Evolutionary conservation across 1,139 yeast genomes (phyloP).

Genomic region (Suhomyces bribrorum): DNA sequence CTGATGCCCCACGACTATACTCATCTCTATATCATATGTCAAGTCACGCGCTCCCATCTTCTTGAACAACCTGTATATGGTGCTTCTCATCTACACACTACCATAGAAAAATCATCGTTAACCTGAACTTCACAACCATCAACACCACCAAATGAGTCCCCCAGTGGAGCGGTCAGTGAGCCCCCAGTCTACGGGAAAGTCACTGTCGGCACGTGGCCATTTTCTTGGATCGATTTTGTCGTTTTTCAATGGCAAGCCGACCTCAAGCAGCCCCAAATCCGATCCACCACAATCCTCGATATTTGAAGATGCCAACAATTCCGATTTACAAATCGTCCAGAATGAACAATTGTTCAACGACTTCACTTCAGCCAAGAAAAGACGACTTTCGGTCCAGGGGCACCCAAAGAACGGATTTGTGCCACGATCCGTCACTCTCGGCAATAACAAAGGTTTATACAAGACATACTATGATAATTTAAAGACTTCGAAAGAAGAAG

Average conservation of each 20-base stretch:
- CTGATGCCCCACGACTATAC: background rate
- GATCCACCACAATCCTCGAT: background rate
- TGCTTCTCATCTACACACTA: background rate
- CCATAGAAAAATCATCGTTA: constrained; percentile 5
- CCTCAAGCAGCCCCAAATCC: background rate
- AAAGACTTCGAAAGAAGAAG: constrained; percentile 28
- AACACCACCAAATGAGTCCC: constrained; percentile 4
- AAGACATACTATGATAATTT: constrained; percentile 27
- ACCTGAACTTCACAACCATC: background rate
- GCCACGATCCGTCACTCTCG: constrained; percentile 32
- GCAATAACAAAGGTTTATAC: constrained; percentile 25
- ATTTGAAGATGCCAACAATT: constrained; percentile 9
- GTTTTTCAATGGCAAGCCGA: constrained; percentile 7
- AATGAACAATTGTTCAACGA: constrained; percentile 22
- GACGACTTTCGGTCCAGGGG: constrained; percentile 31
- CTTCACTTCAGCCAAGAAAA: constrained; percentile 33
- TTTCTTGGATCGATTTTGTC: constrained; percentile 13
- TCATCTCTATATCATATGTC: background rate
- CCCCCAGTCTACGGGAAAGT: constrained; percentile 13
- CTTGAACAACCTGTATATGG: background rate
- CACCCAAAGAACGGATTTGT: constrained; percentile 22
- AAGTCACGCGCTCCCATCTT: background rate
- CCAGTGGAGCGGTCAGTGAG: constrained; percentile 15
- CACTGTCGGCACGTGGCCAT: constrained; percentile 3
- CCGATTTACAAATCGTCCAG: constrained; percentile 11